Percentiles rank a stretch among this genome's conserved stretches.
Evolutionary conservation across 805 yeast species (phyloP).

Genomic region (Myxozyma sirexii): DNA sequence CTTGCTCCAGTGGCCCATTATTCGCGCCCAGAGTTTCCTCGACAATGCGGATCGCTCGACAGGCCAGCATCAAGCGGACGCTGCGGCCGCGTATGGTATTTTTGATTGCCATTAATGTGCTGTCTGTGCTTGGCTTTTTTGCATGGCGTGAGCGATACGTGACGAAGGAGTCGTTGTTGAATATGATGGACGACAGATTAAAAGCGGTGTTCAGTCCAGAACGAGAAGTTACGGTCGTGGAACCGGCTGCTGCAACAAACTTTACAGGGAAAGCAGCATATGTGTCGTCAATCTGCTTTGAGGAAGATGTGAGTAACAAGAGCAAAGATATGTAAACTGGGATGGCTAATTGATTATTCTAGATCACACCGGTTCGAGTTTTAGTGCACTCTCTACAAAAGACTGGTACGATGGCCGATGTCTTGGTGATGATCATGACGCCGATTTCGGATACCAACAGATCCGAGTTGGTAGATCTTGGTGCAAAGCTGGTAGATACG

Average conservation of each 20-base stretch:
- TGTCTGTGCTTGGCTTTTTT: conserved; percentile 16
- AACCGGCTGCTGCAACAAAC: conserved; percentile 2
- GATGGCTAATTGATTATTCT: background rate
- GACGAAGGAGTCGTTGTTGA: conserved; percentile 26
- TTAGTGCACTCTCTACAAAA: conserved; percentile 26
- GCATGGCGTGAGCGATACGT: conserved; percentile 29
- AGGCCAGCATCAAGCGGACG: conserved; percentile 12
- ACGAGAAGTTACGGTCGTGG: conserved; percentile 14
- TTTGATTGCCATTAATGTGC: conserved; percentile 15
- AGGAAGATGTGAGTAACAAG: conserved; percentile 23
- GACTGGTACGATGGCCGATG: conserved; percentile 16
- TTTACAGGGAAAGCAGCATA: conserved; percentile 29
- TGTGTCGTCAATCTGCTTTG: conserved; percentile 21
- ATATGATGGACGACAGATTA: conserved; percentile 27
- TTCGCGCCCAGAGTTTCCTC: background rate
- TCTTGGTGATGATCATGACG: conserved; percentile 24
- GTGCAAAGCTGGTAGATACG: conserved; percentile 32
- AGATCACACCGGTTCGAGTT: conserved; percentile 24
- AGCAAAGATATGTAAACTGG: background rate
- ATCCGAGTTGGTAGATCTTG: conserved; percentile 19
- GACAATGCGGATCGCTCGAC: conserved; percentile 14
- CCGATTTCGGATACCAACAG: conserved; percentile 19
- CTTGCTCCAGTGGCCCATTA: background rate
- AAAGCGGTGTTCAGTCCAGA: conserved; percentile 29
- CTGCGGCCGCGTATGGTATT: conserved; percentile 24